These are phyloP conservation scores for Colletotrichum navitas DNA, from an alignment of 2,329 filamentous ascomycete genomes.

Conservation along the genomic window DNA sequence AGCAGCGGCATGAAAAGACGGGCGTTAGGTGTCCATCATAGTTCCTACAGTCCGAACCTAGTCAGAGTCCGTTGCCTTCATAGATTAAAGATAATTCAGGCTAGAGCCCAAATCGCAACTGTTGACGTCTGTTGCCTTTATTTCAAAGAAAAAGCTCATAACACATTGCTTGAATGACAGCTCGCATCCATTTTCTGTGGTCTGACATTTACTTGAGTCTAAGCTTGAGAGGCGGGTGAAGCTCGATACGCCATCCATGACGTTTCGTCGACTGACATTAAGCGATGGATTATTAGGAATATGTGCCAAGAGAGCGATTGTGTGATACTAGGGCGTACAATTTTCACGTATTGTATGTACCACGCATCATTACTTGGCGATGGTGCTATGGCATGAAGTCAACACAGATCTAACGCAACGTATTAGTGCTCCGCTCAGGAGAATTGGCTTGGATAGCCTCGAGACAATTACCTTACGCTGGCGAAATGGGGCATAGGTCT, in stretches of 20 bases:
- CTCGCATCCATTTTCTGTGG: not conserved
- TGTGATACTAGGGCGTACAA: too few species aligned
- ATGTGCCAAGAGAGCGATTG: too few species aligned
- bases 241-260: not conserved
- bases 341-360: too few species aligned
- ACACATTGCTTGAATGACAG: too few species aligned
- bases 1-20: not conserved
- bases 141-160: not conserved
- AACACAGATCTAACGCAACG: too few species aligned
- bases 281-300: not conserved
- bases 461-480: too few species aligned
- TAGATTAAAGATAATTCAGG: not conserved
- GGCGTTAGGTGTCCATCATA: not conserved
- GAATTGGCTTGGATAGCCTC: too few species aligned
- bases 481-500: too few species aligned
- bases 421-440: too few species aligned
- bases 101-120: too few species aligned
- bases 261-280: not conserved
- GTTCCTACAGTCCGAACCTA: not conserved
- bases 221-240: not conserved
- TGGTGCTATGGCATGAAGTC: too few species aligned
- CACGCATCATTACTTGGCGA: too few species aligned
- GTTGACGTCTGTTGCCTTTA: not conserved
- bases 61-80: not conserved
- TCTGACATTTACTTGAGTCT: not conserved